These are phyloP conservation scores for Avicennia marina DNA, from an alignment of 257 asterid genomes.

Conservation along the genomic window DNA sequence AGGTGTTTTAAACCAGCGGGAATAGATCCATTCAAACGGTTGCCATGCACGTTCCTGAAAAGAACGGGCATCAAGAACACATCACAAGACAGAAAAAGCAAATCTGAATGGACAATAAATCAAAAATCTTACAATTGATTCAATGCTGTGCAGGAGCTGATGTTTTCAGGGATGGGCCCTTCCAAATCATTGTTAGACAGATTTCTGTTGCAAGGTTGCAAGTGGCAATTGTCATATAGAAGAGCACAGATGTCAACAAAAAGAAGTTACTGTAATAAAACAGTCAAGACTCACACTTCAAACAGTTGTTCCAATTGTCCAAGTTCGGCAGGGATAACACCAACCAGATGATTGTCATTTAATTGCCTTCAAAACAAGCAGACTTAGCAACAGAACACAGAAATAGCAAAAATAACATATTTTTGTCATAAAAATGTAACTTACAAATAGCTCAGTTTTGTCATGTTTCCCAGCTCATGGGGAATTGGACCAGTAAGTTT, in stretches of 20 bases:
- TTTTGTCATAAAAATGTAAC: conserved; percentile 12
- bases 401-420: not conserved
- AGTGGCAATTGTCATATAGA: not conserved
- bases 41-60: conserved; percentile 83
- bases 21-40: conserved; percentile 71
- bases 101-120: not conserved
- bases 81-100: not conserved
- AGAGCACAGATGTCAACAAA: not conserved
- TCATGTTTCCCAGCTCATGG: conserved; percentile 88
- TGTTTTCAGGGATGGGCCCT: conserved; percentile 87
- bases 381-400: conserved; percentile 7
- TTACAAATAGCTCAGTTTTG: conserved; percentile 87
- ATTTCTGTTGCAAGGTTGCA: conserved; percentile 43
- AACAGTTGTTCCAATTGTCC: conserved; percentile 87
- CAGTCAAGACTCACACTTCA: conserved; percentile 61
- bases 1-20: conserved; percentile 79
- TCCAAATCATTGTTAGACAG: conserved; percentile 78
- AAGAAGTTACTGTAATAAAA: not conserved
- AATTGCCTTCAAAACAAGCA: conserved; percentile 61
- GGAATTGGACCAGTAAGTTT: conserved; percentile 86
- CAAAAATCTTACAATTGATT: conserved; percentile 68
- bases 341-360: conserved; percentile 70
- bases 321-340: conserved; percentile 83
- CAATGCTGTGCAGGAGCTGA: conserved; percentile 91
- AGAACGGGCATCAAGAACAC: not conserved